phyloP scores from a whole-genome alignment of 208 protist species.

The Trypanosoma conorhini region DNA sequence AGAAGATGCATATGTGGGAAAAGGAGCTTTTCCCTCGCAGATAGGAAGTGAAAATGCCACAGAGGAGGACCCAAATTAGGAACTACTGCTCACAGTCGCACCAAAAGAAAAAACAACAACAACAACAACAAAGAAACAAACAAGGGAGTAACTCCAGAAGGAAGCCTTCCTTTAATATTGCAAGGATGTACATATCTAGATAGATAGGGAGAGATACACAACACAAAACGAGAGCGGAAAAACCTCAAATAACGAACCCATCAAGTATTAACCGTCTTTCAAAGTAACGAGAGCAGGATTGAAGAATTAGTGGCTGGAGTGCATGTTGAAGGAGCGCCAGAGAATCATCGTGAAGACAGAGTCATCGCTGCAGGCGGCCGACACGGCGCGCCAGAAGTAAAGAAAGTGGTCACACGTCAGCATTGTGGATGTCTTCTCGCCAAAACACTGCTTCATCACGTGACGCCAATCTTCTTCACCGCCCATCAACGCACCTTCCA shows the following conservation, averaged over 20 bases:
- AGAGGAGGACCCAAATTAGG: background rate
- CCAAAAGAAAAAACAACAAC: background rate
- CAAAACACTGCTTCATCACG: slow-evolving; percentile 37
- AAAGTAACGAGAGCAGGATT: background rate
- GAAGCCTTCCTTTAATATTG: background rate
- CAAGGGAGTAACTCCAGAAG: background rate
- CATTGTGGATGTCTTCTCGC: slow-evolving; percentile 9
- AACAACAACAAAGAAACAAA: background rate
- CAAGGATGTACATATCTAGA: background rate
- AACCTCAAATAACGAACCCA: background rate
- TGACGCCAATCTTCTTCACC: slow-evolving; percentile 40
- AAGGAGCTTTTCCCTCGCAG: background rate
- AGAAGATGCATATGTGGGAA: slow-evolving; percentile 12
- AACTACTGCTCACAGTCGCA: background rate
- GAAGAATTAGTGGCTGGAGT: slow-evolving; percentile 21
- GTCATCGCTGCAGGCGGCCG: slow-evolving; percentile 73
- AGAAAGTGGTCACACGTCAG: slow-evolving; percentile 64
- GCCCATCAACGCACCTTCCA: slow-evolving; percentile 41
- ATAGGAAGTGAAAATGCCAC: background rate
- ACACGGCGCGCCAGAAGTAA: slow-evolving; percentile 78
- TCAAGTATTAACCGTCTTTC: background rate
- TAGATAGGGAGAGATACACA: slow-evolving; percentile 1
- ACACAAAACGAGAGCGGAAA: background rate
- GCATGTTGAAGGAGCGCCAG: slow-evolving; percentile 81
- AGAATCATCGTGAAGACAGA: slow-evolving; percentile 79